Percentiles rank a stretch among this genome's conserved stretches.
Conservation (phyloP, 2,329 filamentous ascomycete genomes). For the Aspergillus luchuensis region DNA sequence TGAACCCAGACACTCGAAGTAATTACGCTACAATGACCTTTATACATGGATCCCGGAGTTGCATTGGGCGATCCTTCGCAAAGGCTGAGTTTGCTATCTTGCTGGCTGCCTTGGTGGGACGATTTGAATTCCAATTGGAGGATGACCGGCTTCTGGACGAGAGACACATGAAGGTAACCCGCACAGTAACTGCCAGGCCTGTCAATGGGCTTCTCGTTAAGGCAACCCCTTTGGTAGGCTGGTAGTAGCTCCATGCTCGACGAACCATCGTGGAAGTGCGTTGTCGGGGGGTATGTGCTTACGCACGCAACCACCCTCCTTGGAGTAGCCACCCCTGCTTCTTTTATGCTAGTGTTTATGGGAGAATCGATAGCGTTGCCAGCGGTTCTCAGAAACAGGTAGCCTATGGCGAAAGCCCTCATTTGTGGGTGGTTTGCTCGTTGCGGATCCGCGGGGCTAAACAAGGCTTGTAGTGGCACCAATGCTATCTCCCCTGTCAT, state of each 20-base stretch:
- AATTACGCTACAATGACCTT: conserved; percentile 5
- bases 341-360: background rate
- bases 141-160: background rate
- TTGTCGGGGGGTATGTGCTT: background rate
- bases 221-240: background rate
- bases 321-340: background rate
- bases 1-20: background rate
- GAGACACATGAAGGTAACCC: background rate
- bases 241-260: background rate
- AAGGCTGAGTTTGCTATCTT: background rate
- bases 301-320: no score
- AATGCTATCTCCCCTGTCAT: no score
- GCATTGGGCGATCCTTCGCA: conserved; percentile 6
- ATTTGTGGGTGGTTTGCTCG: background rate
- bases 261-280: background rate
- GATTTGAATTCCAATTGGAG: background rate
- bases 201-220: background rate
- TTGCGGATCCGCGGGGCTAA: background rate
- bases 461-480: no score
- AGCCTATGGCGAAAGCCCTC: background rate
- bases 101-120: conserved; percentile 2
- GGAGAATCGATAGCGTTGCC: background rate
- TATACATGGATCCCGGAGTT: background rate
- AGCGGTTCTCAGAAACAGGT: background rate
- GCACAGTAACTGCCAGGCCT: background rate